Conservation (phyloP, 176 grass and related monocot genomes). For the Hordeum vulgare region MorexV3_pseudomolecules_assembly NC_058522.1:318095985-318096484, state of each 20-base stretch:
- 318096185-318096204: conserved; percentile 27
- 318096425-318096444: neutral
- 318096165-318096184: conserved; percentile 18
- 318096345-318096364: conserved; percentile 2
- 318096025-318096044: neutral
- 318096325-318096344: conserved; percentile 5
- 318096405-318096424: neutral
- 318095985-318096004: neutral
- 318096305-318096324: neutral
- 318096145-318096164: conserved; percentile 11
- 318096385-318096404: conserved; percentile 17
- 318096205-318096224: conserved; percentile 1
- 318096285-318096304: neutral
- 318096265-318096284: neutral
- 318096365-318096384: conserved; percentile 20
- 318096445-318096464: neutral
- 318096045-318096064: neutral
- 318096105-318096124: conserved; percentile 4
- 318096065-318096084: neutral
- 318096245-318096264: neutral
- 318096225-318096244: conserved; percentile 11
- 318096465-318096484: neutral
- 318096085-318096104: conserved; percentile 38
- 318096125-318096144: neutral
- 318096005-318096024: neutral